Base-by-base conservation (phyloP, 306 rosid genomes). In the Cucurbita pepo region DNA sequence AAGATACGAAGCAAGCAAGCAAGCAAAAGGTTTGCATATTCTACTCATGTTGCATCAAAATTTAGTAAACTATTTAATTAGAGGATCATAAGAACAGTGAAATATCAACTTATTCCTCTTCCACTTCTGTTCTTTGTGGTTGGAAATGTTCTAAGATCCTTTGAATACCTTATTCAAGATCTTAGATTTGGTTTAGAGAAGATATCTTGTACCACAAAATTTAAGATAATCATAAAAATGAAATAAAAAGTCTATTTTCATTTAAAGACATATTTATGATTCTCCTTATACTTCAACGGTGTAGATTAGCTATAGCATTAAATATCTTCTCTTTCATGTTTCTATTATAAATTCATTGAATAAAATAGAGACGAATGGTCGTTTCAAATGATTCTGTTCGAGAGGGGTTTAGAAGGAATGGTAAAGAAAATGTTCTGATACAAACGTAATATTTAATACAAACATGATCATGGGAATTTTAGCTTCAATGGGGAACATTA, bases 401-500 rank as follows among this genome's bases (percentile, higher is more conserved):
- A 47, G 73, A 22, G 13, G 19, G 15, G 53, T 37, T 19, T 19
- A 10, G 21, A 25, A 56, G 22, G 22, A 67, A 67, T 45, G 43
- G 43, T 22, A 14, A 22, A 7, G 41, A 67, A 69, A 48, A 50
- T 69, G 25, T 25, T 30, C 1, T 51, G 59, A 69, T 69, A 69
- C 59, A 69, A 51, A 69, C 5, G 4, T 50, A 34, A 51, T 25
- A 16, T 25, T 48, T 36, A 30, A 25, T 34, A 69, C 16, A 69
- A 69, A 69, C 56, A 67, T 47, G 56, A 34, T 15, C 45, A 69
- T 51, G 47, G 74, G 56, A 51, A 34, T 69, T 69, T 69, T 69
- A 47, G 34, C 44, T 69, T 69, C 10, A n/a, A 69, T 45, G 72
- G 41, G 56, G 19, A 62, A 37, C 50, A 38, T 63, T n/a, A 5